A percentile compares a stretch with the other conserved stretches of the same genome.
Evolutionary conservation across 1,284 basidiomycete species (phyloP).

Genomic region (Mycosarcoma mackinlayi): DNA sequence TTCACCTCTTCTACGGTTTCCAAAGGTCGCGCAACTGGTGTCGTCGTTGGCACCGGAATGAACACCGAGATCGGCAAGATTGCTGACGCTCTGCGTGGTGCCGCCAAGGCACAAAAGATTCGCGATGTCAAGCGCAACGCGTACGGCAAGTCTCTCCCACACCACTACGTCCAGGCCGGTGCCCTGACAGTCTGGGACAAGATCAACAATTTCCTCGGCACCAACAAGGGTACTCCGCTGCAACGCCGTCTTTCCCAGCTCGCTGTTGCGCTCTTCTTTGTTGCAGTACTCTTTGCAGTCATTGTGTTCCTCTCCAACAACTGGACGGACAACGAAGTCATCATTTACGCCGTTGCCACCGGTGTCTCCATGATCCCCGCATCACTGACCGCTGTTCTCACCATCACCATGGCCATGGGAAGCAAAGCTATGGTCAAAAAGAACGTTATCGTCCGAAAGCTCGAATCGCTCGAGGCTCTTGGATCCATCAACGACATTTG

Average conservation of each 20-base stretch:
- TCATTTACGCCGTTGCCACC: slow-evolving; percentile 70
- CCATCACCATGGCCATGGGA: slow-evolving; percentile 71
- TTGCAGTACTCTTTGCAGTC: slow-evolving; percentile 68
- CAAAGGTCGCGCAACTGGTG: slow-evolving; percentile 75
- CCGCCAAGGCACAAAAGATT: slow-evolving; percentile 59
- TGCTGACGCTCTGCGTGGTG: slow-evolving; percentile 63
- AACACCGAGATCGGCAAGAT: slow-evolving; percentile 67
- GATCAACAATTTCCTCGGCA: slow-evolving; percentile 66
- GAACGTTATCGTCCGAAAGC: slow-evolving; percentile 72
- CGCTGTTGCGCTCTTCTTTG: slow-evolving; percentile 65
- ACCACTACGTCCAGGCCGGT: slow-evolving; percentile 69
- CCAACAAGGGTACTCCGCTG: slow-evolving; percentile 68
- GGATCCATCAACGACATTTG: slow-evolving; percentile 67
- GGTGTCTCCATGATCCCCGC: slow-evolving; percentile 74
- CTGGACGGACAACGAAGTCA: slow-evolving; percentile 65
- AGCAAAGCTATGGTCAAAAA: slow-evolving; percentile 73
- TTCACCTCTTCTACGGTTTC: slow-evolving; percentile 76
- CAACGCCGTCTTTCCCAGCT: slow-evolving; percentile 68
- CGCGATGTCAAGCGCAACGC: slow-evolving; percentile 72
- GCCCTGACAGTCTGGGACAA: slow-evolving; percentile 68
- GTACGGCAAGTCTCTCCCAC: slow-evolving; percentile 67
- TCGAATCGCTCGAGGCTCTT: slow-evolving; percentile 66
- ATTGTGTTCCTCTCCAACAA: slow-evolving; percentile 69
- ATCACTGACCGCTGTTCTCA: slow-evolving; percentile 65
- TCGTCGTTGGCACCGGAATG: slow-evolving; percentile 77